These are phyloP conservation scores for Psilocybe subaeruginosa DNA, from an alignment of 768 basidiomycete genomes.

Conservation along the genomic window DNA sequence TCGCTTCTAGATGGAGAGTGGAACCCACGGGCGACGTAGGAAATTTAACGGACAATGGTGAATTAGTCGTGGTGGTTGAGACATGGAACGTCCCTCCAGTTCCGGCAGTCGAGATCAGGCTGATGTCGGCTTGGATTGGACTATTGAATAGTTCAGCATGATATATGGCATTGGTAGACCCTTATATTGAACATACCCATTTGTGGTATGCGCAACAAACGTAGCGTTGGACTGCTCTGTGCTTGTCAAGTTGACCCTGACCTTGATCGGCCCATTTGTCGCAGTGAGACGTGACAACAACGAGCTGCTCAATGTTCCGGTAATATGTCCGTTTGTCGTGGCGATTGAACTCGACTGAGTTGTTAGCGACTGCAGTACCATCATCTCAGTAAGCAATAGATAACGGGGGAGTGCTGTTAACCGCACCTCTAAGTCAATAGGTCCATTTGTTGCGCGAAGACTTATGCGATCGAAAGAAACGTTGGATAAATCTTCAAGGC, in stretches of 20 bases:
- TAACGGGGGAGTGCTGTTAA: neutral
- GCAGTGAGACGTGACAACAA: conserved; percentile 40
- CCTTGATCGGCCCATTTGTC: conserved; percentile 43
- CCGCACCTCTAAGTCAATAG: conserved; percentile 36
- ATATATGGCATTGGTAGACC: too few relatives aligned
- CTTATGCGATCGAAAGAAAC: neutral
- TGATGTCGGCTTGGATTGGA: conserved; percentile 30
- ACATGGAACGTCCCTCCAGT: conserved; percentile 37
- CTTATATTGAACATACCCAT: conserved; percentile 37
- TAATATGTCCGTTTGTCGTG: conserved; percentile 25
- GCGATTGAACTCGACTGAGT: neutral
- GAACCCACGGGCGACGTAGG: conserved; percentile 38
- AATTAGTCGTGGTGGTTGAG: conserved; percentile 35
- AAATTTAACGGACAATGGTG: conserved; percentile 30
- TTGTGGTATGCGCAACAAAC: conserved; percentile 38
- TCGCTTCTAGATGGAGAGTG: conserved; percentile 28
- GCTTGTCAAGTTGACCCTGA: conserved; percentile 39
- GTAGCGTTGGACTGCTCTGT: conserved; percentile 21
- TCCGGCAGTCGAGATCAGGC: conserved; percentile 29
- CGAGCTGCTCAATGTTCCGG: conserved; percentile 41
- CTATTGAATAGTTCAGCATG: conserved; percentile 22
- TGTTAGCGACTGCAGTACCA: conserved; percentile 4
- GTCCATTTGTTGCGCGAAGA: conserved; percentile 3
- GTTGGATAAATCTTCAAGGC: neutral
- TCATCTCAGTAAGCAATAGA: neutral